A percentile compares a stretch with the other conserved stretches of the same genome.
These are phyloP conservation scores for Calocybe gambosa DNA, from an alignment of 1,284 basidiomycete genomes.

Conservation along the genomic window DNA sequence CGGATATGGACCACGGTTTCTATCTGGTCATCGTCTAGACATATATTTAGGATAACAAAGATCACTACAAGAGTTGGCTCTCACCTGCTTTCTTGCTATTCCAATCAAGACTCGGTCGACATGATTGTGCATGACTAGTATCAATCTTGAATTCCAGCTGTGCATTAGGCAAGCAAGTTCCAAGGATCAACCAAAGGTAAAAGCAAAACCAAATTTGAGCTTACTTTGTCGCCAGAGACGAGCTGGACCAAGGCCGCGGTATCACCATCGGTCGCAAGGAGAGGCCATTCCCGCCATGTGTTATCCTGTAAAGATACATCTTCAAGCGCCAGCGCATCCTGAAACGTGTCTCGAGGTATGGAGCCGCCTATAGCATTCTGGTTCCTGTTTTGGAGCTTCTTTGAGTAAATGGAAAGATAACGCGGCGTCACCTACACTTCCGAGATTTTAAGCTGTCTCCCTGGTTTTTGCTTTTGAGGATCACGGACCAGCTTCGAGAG, in stretches of 20 bases:
- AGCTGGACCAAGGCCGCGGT: conserved; percentile 65
- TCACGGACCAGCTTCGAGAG: conserved; percentile 63
- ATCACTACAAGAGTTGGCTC: conserved; percentile 11
- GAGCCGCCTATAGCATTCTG: conserved; percentile 63
- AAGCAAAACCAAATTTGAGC: conserved; percentile 5
- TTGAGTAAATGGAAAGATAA: conserved; percentile 8
- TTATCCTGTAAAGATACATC: conserved; percentile 44
- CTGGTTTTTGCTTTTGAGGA: conserved; percentile 54
- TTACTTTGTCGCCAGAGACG: conserved; percentile 63
- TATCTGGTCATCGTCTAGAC: conserved; percentile 73
- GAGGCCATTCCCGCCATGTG: conserved; percentile 65
- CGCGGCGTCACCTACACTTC: conserved; percentile 35
- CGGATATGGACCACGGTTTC: conserved; percentile 57
- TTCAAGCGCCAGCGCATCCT: conserved; percentile 62
- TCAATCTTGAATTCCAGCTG: conserved; percentile 68
- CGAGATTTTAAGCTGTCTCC: conserved; percentile 68
- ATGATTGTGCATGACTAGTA: conserved; percentile 47
- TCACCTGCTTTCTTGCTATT: conserved; percentile 81
- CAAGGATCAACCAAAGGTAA: not conserved
- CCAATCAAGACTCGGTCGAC: conserved; percentile 58
- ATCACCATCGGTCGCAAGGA: conserved; percentile 69
- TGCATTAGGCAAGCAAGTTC: no score
- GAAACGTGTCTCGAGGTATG: conserved; percentile 55
- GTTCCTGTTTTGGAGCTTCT: conserved; percentile 38
- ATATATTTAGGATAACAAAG: not conserved